A percentile compares a stretch with the other conserved stretches of the same genome.
These are phyloP conservation scores for Calonectria pteridis DNA, from an alignment of 2,329 filamentous ascomycete species.

Conservation along the genomic window DNA sequence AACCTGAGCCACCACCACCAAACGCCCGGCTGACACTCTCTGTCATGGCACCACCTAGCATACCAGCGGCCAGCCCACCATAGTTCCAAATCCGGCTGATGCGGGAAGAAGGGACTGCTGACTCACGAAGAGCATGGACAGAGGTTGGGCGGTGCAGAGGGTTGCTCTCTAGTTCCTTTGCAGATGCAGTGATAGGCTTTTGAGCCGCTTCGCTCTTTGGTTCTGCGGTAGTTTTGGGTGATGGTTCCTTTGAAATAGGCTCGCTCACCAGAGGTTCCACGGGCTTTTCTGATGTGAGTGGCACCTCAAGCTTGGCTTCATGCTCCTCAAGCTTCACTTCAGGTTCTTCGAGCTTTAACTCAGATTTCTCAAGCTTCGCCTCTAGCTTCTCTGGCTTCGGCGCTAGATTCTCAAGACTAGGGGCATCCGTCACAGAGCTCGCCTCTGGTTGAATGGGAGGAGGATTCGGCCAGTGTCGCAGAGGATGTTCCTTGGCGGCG, in stretches of 20 bases:
- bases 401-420: slow-evolving; percentile 20
- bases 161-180: slow-evolving; percentile 42
- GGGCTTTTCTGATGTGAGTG: neutral
- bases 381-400: slow-evolving; percentile 1
- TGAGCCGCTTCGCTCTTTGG: slow-evolving; percentile 28
- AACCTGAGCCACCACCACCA: slow-evolving; percentile 76
- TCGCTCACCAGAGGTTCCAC: neutral
- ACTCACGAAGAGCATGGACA: slow-evolving; percentile 83
- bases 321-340: neutral
- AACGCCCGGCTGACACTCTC: slow-evolving; percentile 86
- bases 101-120: slow-evolving; percentile 88
- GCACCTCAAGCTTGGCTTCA: neutral
- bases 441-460: slow-evolving; percentile 37
- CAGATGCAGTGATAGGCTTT: slow-evolving; percentile 37
- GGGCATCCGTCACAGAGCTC: neutral
- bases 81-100: slow-evolving; percentile 95
- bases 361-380: neutral
- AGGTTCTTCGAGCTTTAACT: neutral
- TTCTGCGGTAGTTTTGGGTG: neutral
- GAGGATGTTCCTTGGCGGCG: slow-evolving; percentile 52
- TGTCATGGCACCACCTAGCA: slow-evolving; percentile 91
- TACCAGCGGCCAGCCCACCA: slow-evolving; percentile 89
- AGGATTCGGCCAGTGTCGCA: slow-evolving; percentile 50
- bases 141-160: slow-evolving; percentile 35
- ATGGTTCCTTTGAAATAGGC: neutral